Evolutionary conservation across 352 stramenopile species (phyloP).

Genomic region (Plasmopara viticola): DNA sequence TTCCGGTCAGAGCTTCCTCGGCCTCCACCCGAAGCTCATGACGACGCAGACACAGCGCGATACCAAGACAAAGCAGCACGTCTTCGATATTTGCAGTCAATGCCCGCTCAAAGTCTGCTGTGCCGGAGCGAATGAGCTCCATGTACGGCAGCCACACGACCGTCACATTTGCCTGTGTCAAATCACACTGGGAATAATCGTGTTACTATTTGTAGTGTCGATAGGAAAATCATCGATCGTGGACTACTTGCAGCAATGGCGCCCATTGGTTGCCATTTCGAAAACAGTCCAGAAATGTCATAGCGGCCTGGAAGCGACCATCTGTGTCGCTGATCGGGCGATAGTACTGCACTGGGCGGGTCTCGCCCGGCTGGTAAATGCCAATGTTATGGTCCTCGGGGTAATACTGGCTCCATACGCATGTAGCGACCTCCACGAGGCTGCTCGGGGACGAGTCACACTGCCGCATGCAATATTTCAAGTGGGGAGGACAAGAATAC

Average conservation of each 20-base stretch:
- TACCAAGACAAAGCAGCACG: slow-evolving; percentile 54
- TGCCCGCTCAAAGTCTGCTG: slow-evolving; percentile 46
- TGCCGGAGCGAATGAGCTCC: slow-evolving; percentile 40
- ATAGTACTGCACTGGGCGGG: slow-evolving; percentile 38
- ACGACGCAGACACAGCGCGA: slow-evolving; percentile 57
- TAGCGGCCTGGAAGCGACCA: slow-evolving; percentile 46
- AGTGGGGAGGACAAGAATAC: too few relatives aligned
- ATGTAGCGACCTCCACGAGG: slow-evolving; percentile 41
- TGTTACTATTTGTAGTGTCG: neutral
- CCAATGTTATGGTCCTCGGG: slow-evolving; percentile 56
- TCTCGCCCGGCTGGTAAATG: slow-evolving; percentile 30
- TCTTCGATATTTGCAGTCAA: slow-evolving; percentile 53
- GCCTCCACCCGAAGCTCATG: slow-evolving; percentile 49
- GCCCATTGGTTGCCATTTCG: slow-evolving; percentile 42
- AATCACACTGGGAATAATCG: slow-evolving; percentile 31
- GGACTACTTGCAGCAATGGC: slow-evolving; percentile 32
- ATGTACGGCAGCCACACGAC: slow-evolving; percentile 48
- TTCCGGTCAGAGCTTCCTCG: slow-evolving; percentile 38
- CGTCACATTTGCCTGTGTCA: slow-evolving; percentile 40
- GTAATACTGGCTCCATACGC: slow-evolving; percentile 78
- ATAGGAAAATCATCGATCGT: neutral
- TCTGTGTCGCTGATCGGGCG: slow-evolving; percentile 43
- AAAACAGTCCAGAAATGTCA: slow-evolving; percentile 57
- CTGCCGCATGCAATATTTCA: slow-evolving; percentile 1
- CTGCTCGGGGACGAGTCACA: slow-evolving; percentile 19